Evolutionary conservation across 2,329 filamentous ascomycete genomes (phyloP).

Genomic region (Epichloe typhina): DNA sequence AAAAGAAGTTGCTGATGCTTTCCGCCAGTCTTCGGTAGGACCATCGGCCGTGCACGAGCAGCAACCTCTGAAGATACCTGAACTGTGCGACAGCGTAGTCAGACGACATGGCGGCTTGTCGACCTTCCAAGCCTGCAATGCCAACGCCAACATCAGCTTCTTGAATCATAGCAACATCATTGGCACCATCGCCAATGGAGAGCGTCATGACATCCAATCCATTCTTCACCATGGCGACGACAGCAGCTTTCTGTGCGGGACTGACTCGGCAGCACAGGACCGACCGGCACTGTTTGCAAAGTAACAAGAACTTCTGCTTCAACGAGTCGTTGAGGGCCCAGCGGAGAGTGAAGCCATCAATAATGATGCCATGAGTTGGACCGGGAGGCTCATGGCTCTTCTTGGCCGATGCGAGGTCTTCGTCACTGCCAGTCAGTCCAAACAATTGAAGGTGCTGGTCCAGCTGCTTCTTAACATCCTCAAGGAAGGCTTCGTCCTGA

Average conservation of each 20-base stretch:
- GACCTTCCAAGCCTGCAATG: constrained; percentile 84
- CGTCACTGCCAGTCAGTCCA: constrained; percentile 68
- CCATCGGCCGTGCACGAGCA: constrained; percentile 87
- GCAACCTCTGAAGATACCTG: constrained; percentile 69
- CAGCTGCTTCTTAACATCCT: constrained; percentile 54
- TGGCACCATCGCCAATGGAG: constrained; percentile 85
- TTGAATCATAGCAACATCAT: constrained; percentile 96
- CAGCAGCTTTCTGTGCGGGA: constrained; percentile 92
- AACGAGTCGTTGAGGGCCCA: constrained; percentile 71
- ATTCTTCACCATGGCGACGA: constrained; percentile 88
- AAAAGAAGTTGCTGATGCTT: constrained; percentile 97
- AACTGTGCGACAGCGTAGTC: constrained; percentile 95
- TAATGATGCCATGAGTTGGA: constrained; percentile 81
- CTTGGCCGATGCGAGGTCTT: constrained; percentile 67
- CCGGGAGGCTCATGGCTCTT: constrained; percentile 76
- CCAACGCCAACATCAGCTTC: constrained; percentile 94
- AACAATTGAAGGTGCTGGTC: constrained; percentile 63
- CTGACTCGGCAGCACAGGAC: constrained; percentile 96
- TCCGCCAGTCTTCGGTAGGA: constrained; percentile 91
- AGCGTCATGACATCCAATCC: constrained; percentile 94
- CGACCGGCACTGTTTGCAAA: constrained; percentile 95
- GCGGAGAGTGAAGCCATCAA: constrained; percentile 88
- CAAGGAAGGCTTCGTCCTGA: constrained; percentile 35
- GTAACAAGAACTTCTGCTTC: constrained; percentile 82
- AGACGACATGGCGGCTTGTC: constrained; percentile 90